phyloP scores from a whole-genome alignment of 2,329 filamentous ascomycete genomes.

The Trichophyton benhamiae region DNA sequence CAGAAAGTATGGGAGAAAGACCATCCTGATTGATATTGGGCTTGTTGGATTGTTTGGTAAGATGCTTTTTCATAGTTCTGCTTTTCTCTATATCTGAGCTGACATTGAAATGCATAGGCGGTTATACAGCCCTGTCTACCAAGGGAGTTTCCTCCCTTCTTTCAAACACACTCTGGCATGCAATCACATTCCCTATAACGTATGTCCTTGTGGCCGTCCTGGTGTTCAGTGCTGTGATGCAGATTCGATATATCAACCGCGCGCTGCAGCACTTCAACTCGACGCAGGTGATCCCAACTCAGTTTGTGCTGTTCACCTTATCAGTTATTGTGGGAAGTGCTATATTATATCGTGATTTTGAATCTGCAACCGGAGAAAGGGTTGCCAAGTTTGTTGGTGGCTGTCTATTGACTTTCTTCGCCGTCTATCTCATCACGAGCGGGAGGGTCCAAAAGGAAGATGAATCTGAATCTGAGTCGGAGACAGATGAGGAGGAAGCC shows the following conservation, averaged over 20 bases:
- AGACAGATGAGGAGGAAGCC: conserved; percentile 48
- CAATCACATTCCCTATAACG: conserved; percentile 82
- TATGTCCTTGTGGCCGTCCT: conserved; percentile 74
- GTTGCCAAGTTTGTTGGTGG: conserved; percentile 79
- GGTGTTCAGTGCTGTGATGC: conserved; percentile 77
- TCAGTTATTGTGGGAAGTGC: conserved; percentile 92
- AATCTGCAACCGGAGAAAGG: conserved; percentile 61
- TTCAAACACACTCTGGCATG: conserved; percentile 77
- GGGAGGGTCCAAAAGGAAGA: conserved; percentile 51
- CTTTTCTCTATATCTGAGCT: conserved; percentile 7
- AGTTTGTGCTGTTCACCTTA: conserved; percentile 93
- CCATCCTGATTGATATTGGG: conserved; percentile 82
- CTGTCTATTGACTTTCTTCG: conserved; percentile 83
- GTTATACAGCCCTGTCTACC: conserved; percentile 91
- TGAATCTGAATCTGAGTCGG: conserved; percentile 51
- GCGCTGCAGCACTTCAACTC: conserved; percentile 87
- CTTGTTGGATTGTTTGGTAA: conserved; percentile 85
- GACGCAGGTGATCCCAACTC: conserved; percentile 93
- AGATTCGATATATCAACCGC: conserved; percentile 91
- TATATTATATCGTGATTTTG: conserved; percentile 87
- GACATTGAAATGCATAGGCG: conserved; percentile 43
- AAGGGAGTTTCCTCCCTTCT: conserved; percentile 94
- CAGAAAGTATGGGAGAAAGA: conserved; percentile 67
- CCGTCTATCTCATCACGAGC: conserved; percentile 94
- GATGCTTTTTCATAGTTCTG: conserved; percentile 20